phyloP scores from a whole-genome alignment of 169 alveolate species.

The Toxoplasma gondii region DNA sequence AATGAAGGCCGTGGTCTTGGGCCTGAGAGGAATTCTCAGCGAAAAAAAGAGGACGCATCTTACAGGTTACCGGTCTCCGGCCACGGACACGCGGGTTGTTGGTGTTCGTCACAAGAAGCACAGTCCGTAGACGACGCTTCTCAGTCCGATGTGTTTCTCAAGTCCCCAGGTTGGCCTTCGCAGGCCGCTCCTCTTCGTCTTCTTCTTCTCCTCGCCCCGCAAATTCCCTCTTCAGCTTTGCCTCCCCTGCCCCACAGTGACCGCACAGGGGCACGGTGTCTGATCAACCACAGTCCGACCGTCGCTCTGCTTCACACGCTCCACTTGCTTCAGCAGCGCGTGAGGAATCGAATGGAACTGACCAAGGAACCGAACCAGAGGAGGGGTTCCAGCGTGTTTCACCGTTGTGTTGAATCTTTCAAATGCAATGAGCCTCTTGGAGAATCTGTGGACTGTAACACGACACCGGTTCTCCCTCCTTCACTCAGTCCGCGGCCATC shows the following conservation, averaged over 20 bases:
- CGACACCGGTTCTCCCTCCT: background rate
- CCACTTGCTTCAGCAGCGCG: background rate
- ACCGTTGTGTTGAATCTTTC: background rate
- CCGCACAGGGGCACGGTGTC: conserved; percentile 3
- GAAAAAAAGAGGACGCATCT: background rate
- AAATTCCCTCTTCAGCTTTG: background rate
- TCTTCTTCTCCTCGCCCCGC: background rate
- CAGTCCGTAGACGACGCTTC: background rate
- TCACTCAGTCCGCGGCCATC: no score
- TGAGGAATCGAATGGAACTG: background rate
- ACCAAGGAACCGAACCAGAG: background rate
- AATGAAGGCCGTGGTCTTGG: background rate
- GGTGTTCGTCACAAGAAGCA: background rate
- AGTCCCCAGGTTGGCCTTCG: background rate
- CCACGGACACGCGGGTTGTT: background rate
- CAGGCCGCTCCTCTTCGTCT: background rate
- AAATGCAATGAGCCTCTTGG: background rate
- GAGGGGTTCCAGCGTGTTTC: background rate
- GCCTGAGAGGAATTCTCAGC: background rate
- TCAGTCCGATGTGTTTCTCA: background rate
- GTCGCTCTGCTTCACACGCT: background rate
- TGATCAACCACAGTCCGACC: background rate
- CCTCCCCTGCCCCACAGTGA: background rate
- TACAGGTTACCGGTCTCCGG: background rate
- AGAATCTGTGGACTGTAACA: background rate